A percentile compares a stretch with the other conserved stretches of the same genome.
Evolutionary conservation across 2,329 filamentous ascomycete species (phyloP).

Genomic region (Graphium sp.): DNA sequence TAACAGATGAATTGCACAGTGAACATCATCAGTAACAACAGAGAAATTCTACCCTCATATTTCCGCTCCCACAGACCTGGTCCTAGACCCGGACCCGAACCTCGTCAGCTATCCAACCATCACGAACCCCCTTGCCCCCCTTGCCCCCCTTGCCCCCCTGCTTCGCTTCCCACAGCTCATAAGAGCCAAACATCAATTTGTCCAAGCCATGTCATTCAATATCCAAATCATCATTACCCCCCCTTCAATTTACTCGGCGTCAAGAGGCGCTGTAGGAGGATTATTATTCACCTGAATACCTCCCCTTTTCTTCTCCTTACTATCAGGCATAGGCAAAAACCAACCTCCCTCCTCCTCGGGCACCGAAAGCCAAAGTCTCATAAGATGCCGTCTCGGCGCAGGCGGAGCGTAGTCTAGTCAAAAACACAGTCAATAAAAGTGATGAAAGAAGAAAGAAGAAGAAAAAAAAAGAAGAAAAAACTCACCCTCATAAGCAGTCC

Average conservation of each 20-base stretch:
- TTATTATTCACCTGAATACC: slow-evolving; percentile 79
- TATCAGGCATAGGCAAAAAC: slow-evolving; percentile 70
- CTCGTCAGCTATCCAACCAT: too few relatives aligned
- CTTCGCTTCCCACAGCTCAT: too few relatives aligned
- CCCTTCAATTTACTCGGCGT: slow-evolving; percentile 65
- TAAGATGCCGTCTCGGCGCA: slow-evolving; percentile 56
- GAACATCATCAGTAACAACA: too few relatives aligned
- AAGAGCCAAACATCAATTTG: too few relatives aligned
- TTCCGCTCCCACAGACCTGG: too few relatives aligned
- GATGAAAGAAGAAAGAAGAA: not conserved
- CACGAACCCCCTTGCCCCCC: too few relatives aligned
- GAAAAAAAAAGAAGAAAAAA: not conserved
- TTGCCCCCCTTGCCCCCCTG: too few relatives aligned
- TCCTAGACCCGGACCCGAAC: too few relatives aligned
- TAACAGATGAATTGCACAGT: too few relatives aligned
- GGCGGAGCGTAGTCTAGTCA: slow-evolving; percentile 39
- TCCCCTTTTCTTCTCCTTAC: slow-evolving; percentile 68
- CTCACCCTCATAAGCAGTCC: slow-evolving; percentile 52
- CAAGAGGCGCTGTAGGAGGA: slow-evolving; percentile 55
- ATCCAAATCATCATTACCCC: not conserved
- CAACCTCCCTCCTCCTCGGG: slow-evolving; percentile 73
- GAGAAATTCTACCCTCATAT: too few relatives aligned
- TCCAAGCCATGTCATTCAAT: too few relatives aligned
- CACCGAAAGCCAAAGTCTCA: slow-evolving; percentile 72
- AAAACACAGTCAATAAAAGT: not conserved